These are phyloP conservation scores for Croton laevigatus DNA, from an alignment of 441 rosid genomes.

Conservation along the genomic window DNA sequence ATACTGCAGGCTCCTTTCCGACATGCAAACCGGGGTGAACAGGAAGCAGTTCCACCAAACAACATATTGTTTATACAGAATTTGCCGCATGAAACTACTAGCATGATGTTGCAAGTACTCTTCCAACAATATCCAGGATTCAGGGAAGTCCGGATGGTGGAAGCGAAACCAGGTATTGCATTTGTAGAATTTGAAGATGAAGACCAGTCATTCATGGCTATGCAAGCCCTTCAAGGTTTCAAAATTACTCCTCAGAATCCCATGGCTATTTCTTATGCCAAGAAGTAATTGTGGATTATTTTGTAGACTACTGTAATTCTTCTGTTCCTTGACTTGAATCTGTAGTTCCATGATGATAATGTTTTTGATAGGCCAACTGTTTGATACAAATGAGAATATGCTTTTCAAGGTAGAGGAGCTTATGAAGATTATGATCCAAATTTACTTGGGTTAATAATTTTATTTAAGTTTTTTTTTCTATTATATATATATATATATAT, in stretches of 20 bases:
- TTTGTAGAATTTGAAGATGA: conserved; percentile 93
- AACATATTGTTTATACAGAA: conserved; percentile 88
- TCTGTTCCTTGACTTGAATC: not conserved
- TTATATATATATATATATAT: no score
- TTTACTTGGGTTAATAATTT: no score
- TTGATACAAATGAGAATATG: not conserved
- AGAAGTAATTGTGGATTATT: conserved; percentile 39
- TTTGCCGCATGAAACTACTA: conserved; percentile 82
- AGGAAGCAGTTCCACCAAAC: conserved; percentile 69
- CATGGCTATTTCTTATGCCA: conserved; percentile 71
- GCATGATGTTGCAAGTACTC: conserved; percentile 77
- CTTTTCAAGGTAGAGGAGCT: not conserved
- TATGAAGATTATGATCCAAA: no score
- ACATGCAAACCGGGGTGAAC: conserved; percentile 39
- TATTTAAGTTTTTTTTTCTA: no score
- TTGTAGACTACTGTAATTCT: not conserved
- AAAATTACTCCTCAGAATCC: conserved; percentile 84
- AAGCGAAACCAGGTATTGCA: conserved; percentile 92
- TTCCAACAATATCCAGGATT: conserved; percentile 85
- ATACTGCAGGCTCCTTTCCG: conserved; percentile 50
- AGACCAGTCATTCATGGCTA: conserved; percentile 83
- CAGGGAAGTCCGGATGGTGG: conserved; percentile 88
- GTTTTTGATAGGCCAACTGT: not conserved
- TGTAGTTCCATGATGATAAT: not conserved
- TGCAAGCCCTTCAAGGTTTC: conserved; percentile 93